Conservation (phyloP, 768 basidiomycete genomes). For the Mycena pura region DNA sequence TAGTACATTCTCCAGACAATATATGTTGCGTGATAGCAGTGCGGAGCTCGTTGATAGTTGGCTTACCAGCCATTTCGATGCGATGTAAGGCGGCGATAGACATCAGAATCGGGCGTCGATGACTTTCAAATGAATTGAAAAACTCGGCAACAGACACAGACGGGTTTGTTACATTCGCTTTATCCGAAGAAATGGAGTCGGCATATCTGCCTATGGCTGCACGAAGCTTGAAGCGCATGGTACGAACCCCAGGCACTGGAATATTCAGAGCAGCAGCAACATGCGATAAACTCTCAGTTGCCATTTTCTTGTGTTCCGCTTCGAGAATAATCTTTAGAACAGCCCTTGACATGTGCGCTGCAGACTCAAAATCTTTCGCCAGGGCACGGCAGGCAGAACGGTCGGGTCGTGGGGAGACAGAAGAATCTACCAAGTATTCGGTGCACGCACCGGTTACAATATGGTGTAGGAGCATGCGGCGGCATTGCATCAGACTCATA, state of each 20-base stretch:
- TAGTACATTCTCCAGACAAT: not conserved
- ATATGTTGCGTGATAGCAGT: not conserved
- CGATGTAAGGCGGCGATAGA: slow-evolving; percentile 5
- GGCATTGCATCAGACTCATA: slow-evolving; percentile 1
- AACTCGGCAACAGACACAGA: not conserved
- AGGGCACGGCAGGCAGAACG: not conserved
- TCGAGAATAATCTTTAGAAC: not conserved
- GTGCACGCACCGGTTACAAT: not conserved
- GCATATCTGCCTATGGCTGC: not conserved
- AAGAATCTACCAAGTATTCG: not conserved
- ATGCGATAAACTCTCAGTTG: slow-evolving; percentile 6
- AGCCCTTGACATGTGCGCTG: not conserved
- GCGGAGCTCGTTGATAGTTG: not conserved
- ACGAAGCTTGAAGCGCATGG: slow-evolving; percentile 6
- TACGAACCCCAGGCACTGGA: not conserved
- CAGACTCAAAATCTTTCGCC: not conserved
- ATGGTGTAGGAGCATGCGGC: not conserved
- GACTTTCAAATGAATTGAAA: slow-evolving; percentile 4
- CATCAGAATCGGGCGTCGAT: not conserved
- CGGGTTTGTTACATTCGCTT: not conserved
- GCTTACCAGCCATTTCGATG: not conserved
- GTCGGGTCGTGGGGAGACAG: not conserved
- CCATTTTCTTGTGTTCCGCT: slow-evolving; percentile 2
- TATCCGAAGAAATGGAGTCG: not conserved
- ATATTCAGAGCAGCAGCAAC: slow-evolving; percentile 4